Base-by-base conservation (phyloP, 371 early-diverging fungal genomes). In the Mortierella sp. region DNA sequence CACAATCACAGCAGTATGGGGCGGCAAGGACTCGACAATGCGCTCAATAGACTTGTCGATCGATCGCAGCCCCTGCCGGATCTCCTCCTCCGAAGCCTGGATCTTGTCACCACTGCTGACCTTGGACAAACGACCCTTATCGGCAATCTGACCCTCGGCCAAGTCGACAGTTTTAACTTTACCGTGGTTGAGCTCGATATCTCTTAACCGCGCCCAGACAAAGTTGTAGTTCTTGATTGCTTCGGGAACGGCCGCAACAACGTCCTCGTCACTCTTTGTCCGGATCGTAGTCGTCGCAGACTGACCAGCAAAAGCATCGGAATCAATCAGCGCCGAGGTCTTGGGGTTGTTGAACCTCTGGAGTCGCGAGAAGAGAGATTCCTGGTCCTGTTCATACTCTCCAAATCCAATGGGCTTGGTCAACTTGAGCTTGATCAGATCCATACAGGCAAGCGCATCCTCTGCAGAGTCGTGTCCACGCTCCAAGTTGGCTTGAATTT, bases 401-500 rank as follows among this genome's bases (percentile, higher is more conserved):
- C 93, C 94, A 80, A 90, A 94, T 7, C 88, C 79, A 14, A 87
- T 81, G 0, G 91, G 91, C 18, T 90, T 88, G 41, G 83, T 60
- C 43, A 94, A 46, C 72, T 93, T 95, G 60, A 92, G 87, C 81
- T 91, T 90, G 63, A 94, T 90, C 8, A 97, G 78, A 76, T 96
- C 96, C 77, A 97, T 81, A 21, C 93, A 91, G 14, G 96, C 92
- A 68, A 87, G 78, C 7, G 96, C 95, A 90, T 97, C 97, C 88
- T 96, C 96, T 27, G 89, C 87, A 46, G 94, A 92, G 87, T 96
- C 96, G 90, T 97, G 97, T 58, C 95, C 96, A 43, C 82, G 75
- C 38, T 73, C 80, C 0, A 24, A 7, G n/a, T 79, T 78, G 27
- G 60, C 76, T 82, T 96, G 97, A 81, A 96, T 96, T 12, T 79